phyloP scores from a whole-genome alignment of 1,139 yeast genomes.

The Scheffersomyces insectosa region DNA sequence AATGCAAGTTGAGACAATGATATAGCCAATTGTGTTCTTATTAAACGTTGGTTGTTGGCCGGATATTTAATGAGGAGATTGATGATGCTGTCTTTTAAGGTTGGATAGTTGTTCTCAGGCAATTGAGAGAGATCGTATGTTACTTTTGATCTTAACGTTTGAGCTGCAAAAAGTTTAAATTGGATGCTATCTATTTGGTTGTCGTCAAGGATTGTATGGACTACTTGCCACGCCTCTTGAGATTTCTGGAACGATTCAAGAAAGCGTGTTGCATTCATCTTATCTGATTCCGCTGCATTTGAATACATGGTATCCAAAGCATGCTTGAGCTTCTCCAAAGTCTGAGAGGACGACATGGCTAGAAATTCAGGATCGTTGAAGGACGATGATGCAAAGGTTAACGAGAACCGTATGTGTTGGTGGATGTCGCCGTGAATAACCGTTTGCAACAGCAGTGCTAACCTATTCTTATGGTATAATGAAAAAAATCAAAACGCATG shows the following conservation, averaged over 20 bases:
- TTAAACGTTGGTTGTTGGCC: slow-evolving; percentile 44
- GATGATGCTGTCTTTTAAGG: slow-evolving; percentile 63
- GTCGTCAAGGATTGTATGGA: slow-evolving; percentile 32
- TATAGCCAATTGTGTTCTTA: slow-evolving; percentile 78
- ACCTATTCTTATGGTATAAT: too few relatives aligned
- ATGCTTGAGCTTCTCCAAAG: slow-evolving; percentile 28
- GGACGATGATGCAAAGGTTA: neutral
- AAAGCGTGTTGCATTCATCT: slow-evolving; percentile 62
- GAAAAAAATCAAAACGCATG: too few relatives aligned
- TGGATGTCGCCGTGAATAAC: too few relatives aligned
- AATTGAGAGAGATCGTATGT: slow-evolving; percentile 83
- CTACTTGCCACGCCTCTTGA: slow-evolving; percentile 62
- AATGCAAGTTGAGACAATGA: slow-evolving; percentile 81
- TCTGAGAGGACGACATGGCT: slow-evolving; percentile 9
- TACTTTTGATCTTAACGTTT: slow-evolving; percentile 81
- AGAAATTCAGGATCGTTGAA: slow-evolving; percentile 1
- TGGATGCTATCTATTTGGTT: slow-evolving; percentile 43
- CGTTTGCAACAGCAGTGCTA: too few relatives aligned
- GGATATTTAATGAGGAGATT: slow-evolving; percentile 51
- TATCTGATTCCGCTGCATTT: slow-evolving; percentile 49
- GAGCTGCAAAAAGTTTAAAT: slow-evolving; percentile 77
- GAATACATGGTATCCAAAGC: slow-evolving; percentile 69
- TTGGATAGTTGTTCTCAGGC: slow-evolving; percentile 51
- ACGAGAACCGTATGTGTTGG: neutral
- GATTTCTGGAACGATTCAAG: slow-evolving; percentile 85